These are phyloP conservation scores for Aspergillus japonicus DNA, from an alignment of 2,329 filamentous ascomycete species.

Conservation along the genomic window DNA sequence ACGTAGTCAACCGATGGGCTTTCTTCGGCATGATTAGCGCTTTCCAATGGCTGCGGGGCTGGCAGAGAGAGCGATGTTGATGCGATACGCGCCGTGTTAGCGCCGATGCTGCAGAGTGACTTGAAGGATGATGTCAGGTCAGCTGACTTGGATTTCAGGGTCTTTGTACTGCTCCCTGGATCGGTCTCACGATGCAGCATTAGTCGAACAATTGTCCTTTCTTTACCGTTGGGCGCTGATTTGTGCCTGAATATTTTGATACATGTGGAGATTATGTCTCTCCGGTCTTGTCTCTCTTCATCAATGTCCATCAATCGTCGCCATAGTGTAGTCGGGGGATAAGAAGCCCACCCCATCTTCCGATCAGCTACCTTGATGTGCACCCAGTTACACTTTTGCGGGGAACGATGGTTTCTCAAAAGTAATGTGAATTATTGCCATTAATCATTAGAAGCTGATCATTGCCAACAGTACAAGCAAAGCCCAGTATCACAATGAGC, in stretches of 20 bases:
- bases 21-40: slow-evolving; percentile 10
- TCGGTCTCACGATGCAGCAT: background rate
- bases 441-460: slow-evolving; percentile 32
- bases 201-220: background rate
- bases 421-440: slow-evolving; percentile 27
- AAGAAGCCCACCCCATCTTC: background rate
- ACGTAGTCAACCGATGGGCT: slow-evolving; percentile 3
- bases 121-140: slow-evolving; percentile 17
- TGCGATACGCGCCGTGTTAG: slow-evolving; percentile 25
- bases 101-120: slow-evolving; percentile 18
- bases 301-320: background rate
- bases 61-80: background rate
- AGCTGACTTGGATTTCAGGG: slow-evolving; percentile 15
- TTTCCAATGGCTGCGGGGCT: slow-evolving; percentile 12
- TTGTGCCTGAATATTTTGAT: background rate
- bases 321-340: background rate
- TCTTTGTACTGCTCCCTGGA: background rate
- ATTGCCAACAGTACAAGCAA: slow-evolving; percentile 25
- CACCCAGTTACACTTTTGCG: background rate
- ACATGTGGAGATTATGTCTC: background rate
- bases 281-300: background rate
- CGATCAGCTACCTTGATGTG: background rate
- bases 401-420: background rate
- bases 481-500: slow-evolving; percentile 35
- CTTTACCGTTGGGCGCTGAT: background rate